Conservation (phyloP, 1,284 basidiomycete genomes). For the Cryptococcus deneoformans region DNA sequence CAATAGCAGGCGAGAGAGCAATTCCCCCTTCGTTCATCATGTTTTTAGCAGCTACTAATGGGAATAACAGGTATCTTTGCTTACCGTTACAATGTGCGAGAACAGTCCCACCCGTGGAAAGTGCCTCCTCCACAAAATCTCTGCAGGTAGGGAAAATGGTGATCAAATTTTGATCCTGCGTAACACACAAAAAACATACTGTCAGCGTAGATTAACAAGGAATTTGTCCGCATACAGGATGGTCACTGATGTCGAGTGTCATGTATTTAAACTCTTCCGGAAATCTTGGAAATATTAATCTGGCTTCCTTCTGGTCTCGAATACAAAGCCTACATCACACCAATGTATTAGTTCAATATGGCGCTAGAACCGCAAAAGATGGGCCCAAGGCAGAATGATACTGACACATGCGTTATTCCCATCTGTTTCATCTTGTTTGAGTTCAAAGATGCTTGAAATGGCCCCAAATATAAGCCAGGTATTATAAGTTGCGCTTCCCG, state of each 20-base stretch:
- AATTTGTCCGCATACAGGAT: slow-evolving; percentile 55
- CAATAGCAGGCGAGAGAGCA: slow-evolving; percentile 78
- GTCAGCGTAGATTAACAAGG: slow-evolving; percentile 20
- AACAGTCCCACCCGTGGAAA: slow-evolving; percentile 66
- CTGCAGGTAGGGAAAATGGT: slow-evolving; percentile 78
- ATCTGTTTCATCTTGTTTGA: slow-evolving; percentile 62
- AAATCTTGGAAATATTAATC: slow-evolving; percentile 81
- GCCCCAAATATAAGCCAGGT: slow-evolving; percentile 77
- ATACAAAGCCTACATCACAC: slow-evolving; percentile 66
- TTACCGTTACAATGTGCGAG: slow-evolving; percentile 88
- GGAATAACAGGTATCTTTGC: slow-evolving; percentile 21
- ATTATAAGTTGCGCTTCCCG: slow-evolving; percentile 89
- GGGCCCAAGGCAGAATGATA: slow-evolving; percentile 8
- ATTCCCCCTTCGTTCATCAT: slow-evolving; percentile 64
- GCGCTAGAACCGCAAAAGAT: neutral
- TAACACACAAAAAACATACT: neutral
- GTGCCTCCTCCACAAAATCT: slow-evolving; percentile 72
- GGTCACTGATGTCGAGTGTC: slow-evolving; percentile 82
- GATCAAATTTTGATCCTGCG: slow-evolving; percentile 76
- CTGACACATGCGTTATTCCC: slow-evolving; percentile 83
- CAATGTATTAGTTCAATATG: neutral
- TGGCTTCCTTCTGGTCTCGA: slow-evolving; percentile 79
- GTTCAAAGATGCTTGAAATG: slow-evolving; percentile 81
- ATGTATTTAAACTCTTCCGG: slow-evolving; percentile 75
- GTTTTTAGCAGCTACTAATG: too few species aligned